Evolutionary conservation across 352 stramenopile genomes (phyloP), one percentile per base, ranked within the genome.

Genomic region (Halophytophthora polymorphica): DNA sequence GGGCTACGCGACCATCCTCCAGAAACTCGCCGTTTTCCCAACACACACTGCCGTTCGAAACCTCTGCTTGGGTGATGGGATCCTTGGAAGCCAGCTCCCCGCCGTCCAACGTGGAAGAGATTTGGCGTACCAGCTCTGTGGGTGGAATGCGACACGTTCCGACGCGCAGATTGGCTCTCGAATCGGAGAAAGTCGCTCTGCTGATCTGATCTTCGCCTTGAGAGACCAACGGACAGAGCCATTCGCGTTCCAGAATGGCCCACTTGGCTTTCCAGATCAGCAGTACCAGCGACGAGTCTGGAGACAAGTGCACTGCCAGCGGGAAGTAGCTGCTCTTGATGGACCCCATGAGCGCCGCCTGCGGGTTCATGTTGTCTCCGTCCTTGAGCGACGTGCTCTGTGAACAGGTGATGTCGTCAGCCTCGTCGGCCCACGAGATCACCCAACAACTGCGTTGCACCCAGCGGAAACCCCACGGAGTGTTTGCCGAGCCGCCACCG

Each of bases 281-380:
- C n/a, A 94, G 58, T 4, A 90, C 53, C 17, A 88, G 66, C 2
- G 62, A 82, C 0, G 81, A 69, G 54, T 89, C 73, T 10, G 57
- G 50, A 15, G 83, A 90, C 6, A 92, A 34, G 21, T 85, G 71
- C 8, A 90, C 52, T 18, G 66, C 69, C 0, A 77, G 46, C 11
- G 81, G 75, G 37, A 91, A 94, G 37, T 88, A 91, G 42, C 72
- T 88, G 39, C 53, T 81, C 49, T 90, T 88, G 66, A 88, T 91
- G 0, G 74, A 94, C 8, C 76, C 71, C 81, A 91, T 92, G 18
- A 94, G 59, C 17, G 77, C 75, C 4, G 77, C 86, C 47, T 89
- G 77, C 11, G 79, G 77, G 58, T 88, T 87, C 77, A 94, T 88
- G 46, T 94, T 86, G 63, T 92, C 81, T 5, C 76, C 78, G 34